These are phyloP conservation scores for Plasmodium gallinaceum DNA, from an alignment of 169 alveolate genomes.

Conservation along the genomic window DNA sequence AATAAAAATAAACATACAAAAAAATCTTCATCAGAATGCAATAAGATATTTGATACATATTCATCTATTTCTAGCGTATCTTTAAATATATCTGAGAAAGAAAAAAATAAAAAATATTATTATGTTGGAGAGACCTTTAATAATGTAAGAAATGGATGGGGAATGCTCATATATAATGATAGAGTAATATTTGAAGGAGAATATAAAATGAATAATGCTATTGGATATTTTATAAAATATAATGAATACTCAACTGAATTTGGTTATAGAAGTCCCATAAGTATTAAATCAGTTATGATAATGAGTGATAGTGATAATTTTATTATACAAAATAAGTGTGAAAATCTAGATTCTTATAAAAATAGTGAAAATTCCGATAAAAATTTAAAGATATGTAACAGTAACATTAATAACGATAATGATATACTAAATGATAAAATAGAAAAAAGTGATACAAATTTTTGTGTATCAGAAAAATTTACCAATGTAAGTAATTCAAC, in stretches of 20 bases:
- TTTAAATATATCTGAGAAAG: conserved; percentile 18
- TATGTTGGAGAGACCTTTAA: conserved; percentile 81
- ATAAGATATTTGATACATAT: conserved; percentile 5
- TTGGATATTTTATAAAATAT: conserved; percentile 77
- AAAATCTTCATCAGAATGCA: conserved; percentile 20
- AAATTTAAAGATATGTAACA: background rate
- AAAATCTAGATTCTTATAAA: conserved; percentile 19
- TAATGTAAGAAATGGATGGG: conserved; percentile 83
- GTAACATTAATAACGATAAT: background rate
- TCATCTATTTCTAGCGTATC: conserved; percentile 47
- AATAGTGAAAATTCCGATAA: background rate
- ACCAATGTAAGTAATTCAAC: background rate
- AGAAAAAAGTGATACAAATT: background rate
- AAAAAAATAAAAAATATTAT: conserved; percentile 56
- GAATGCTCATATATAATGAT: conserved; percentile 78
- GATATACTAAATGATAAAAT: background rate
- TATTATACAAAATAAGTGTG: conserved; percentile 56
- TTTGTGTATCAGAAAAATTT: background rate
- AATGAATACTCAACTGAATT: conserved; percentile 74
- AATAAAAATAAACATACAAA: background rate
- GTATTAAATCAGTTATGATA: conserved; percentile 53
- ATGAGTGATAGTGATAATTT: conserved; percentile 75
- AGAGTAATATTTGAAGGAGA: conserved; percentile 81
- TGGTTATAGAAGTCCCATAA: conserved; percentile 78
- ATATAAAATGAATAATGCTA: conserved; percentile 79